These are phyloP conservation scores for Plasmodium reichenowi DNA, from an alignment of 169 alveolate species.

Conservation along the genomic window DNA sequence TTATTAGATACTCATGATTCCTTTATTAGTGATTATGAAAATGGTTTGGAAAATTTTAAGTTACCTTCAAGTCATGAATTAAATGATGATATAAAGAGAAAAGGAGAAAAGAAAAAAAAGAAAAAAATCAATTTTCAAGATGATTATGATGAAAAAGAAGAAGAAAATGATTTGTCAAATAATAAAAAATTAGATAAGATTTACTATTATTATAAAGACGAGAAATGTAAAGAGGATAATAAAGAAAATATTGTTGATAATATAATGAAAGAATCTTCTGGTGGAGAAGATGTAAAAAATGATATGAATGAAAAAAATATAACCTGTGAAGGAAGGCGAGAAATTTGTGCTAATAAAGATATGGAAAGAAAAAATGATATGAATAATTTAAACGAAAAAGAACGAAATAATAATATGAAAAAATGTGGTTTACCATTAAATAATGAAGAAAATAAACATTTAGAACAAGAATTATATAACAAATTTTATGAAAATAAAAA, in stretches of 20 bases:
- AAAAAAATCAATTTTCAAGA: conserved; percentile 32
- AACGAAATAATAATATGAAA: conserved; percentile 5
- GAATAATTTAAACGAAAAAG: not conserved
- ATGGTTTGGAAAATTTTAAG: conserved; percentile 42
- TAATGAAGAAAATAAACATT: conserved; percentile 6
- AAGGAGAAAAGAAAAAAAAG: conserved; percentile 6
- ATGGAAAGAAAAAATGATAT: not conserved
- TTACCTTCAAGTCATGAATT: conserved; percentile 42
- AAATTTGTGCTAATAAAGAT: not conserved
- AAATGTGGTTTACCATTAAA: not conserved
- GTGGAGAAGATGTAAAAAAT: not conserved
- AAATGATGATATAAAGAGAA: conserved; percentile 12
- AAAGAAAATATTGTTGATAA: not conserved
- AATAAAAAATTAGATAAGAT: not conserved
- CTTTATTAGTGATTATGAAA: not conserved
- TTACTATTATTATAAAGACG: not conserved
- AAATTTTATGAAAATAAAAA: conserved; percentile 45
- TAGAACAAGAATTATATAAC: conserved; percentile 52
- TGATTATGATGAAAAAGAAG: not conserved
- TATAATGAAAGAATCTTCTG: not conserved
- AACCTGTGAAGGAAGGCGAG: not conserved
- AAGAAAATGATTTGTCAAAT: not conserved
- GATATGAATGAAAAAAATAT: not conserved
- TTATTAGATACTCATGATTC: not conserved
- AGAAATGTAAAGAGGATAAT: not conserved